Conservation (phyloP, 495 filamentous ascomycete species). For the Lepraria neglecta region DNA sequence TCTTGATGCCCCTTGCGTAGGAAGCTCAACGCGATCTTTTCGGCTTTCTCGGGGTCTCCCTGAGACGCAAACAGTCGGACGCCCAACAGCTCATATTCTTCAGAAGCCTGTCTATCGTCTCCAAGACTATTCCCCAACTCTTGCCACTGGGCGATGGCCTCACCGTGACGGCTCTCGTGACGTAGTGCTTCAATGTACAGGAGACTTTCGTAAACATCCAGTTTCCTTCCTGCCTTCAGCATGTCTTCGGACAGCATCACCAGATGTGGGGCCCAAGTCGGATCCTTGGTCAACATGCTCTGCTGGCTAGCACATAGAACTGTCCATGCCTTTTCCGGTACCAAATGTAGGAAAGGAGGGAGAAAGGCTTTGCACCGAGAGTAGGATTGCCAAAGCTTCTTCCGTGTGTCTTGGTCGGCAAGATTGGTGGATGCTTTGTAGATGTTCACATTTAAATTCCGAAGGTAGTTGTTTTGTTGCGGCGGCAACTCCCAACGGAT, state of each 20-base stretch:
- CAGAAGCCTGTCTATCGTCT: conserved; percentile 43
- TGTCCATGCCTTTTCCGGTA: conserved; percentile 50
- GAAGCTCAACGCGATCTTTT: conserved; percentile 54
- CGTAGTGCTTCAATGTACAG: conserved; percentile 61
- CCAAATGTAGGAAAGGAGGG: conserved; percentile 36
- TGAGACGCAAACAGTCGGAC: conserved; percentile 57
- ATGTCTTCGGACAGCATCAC: conserved; percentile 58
- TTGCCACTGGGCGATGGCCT: conserved; percentile 62
- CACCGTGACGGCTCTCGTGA: conserved; percentile 48
- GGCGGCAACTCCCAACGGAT: conserved; percentile 25
- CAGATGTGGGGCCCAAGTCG: conserved; percentile 53
- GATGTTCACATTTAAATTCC: conserved; percentile 28
- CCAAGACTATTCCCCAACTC: conserved; percentile 48
- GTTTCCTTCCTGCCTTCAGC: conserved; percentile 43
- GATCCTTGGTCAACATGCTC: conserved; percentile 36
- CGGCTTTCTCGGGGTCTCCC: conserved; percentile 56
- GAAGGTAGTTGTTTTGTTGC: conserved; percentile 23
- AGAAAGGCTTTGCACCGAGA: conserved; percentile 43
- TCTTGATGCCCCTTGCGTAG: conserved; percentile 43
- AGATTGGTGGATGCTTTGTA: conserved; percentile 21
- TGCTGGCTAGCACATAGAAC: conserved; percentile 47
- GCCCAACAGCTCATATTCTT: conserved; percentile 62
- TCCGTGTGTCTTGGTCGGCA: conserved; percentile 24
- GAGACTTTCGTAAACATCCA: conserved; percentile 53
- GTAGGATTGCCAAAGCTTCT: conserved; percentile 39